Base-by-base conservation (phyloP, 371 early-diverging fungal genomes). In the Dinochytrium kinnereticum region DNA sequence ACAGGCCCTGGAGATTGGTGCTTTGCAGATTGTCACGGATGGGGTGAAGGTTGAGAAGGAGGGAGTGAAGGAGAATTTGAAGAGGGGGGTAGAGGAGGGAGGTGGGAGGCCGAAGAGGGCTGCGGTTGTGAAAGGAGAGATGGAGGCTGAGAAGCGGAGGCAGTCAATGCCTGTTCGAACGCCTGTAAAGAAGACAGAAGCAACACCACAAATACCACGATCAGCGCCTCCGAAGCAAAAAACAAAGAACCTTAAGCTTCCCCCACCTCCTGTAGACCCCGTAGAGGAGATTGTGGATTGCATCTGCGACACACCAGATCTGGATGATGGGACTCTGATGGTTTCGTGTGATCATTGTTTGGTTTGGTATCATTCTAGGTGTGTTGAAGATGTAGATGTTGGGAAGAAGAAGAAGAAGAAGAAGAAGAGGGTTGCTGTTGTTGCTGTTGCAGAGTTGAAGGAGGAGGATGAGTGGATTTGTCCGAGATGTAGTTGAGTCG, bases 291-390 rank as follows among this genome's bases (percentile, higher is more conserved):
- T 70, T 2, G 51, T 75, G 19, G 51, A 70, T 50, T 75, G 75
- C 59, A 59, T 75, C 38, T 75, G 75, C 49, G 71, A 70, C 3
- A 64, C n/a, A 17, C 75, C 75, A 0, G 67, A 51, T 19, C 31
- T 65, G 0, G 75, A 75, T 33, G 30, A 44, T 26, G 68, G 68
- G 31, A 53, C 34, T 21, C 38, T 70, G 53, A 75, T 70, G 50
- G 75, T 75, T 0, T 61, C 75, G 17, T 75, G 75, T 37, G 75
- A 75, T 40, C 55, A 64, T 40, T 75, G 75, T 36, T 59, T 38
- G 15, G 64, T 65, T 34, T 75, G 75, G 75, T 59, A 44, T 28
- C 75, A 75, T 53, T 17, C 68, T 0, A 51, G 59, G 26, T 75
- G 75, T 50, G 71, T 75, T 5, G 71, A 65, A 17, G 70, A 75